Base-by-base conservation (phyloP, 306 rosid genomes). In the Carpinus fangiana region DNA sequence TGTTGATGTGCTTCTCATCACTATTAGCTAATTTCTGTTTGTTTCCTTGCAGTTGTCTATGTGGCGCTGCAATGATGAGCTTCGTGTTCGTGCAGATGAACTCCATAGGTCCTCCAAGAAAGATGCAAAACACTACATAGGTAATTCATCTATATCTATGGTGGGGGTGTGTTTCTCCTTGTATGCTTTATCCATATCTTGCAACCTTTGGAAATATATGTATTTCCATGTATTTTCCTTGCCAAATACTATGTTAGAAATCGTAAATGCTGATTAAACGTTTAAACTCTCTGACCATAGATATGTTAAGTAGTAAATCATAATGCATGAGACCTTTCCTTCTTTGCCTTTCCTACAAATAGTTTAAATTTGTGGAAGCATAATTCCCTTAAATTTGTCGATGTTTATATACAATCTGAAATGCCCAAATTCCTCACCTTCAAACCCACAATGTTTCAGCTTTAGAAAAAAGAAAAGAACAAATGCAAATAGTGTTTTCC, bases 11-110 rank as follows among this genome's bases (percentile, higher is more conserved):
- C 59, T 52, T 36, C 2, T 47, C 51, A 38, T 78, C 75, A 36
- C 68, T 45, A 43, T 80, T 64, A 21, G 31, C 76, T 69, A 55
- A 68, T 80, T 71, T 70, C 38, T 36, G 71, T 41, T 60, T 7
- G 43, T 82, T 69, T 78, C 70, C 79, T 80, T 79, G 76, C 86
- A 96, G 99, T 82, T 96, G 79, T 96, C 99, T 73, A 96, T 96
- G 99, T 96, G 99, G 99, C 99, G 99, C 50, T 93, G 99, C 91
- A 96, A 82, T 18, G 97, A 86, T 78, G 99, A 96, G 89, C 94
- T 96, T 61, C 98, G 96, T 48, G 90, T 75, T 77, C 87, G 86
- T 34, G 97, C 99, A 2, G 98, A 91, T 7, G 83, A 85, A 72
- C 84, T 96, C 77, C 94, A 93, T 82, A 81, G 73, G 47, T 83